Base-by-base conservation (phyloP, 768 basidiomycete genomes). In the Lactarius pseudohatsudake region DNA sequence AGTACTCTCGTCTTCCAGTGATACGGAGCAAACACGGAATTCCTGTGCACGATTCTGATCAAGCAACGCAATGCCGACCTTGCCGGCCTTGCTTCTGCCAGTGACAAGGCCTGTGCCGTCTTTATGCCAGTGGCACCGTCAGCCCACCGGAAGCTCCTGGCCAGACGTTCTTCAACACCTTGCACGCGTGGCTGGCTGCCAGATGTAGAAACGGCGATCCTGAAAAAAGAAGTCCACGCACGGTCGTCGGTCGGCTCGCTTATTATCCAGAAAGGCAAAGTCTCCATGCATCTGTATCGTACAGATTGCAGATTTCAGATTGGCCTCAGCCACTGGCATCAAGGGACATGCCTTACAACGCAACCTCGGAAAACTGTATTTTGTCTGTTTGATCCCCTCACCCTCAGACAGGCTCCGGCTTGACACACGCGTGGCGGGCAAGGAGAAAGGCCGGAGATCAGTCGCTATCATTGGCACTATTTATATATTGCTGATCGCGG, bases 371-470 rank as follows among this genome's bases (percentile, higher is more conserved):
- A 2, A 11, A 26, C 13, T 7, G 50, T 6, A 13, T 2, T 26
- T 15, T 50, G 50, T 26, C 22, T 6, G 13, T 53, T 50, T 53
- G 50, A 26, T 50, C 20, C 11, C 20, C 47, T 50, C 45, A 22
- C 47, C 47, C 13, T 26, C 22, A 15, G 4, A 47, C n/a, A 22
- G n/a, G 22, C 11, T 7, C 50, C 2, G 50, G 26, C 50, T 20
- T 56, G 16, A 56, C 30, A 34, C 10, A 18, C 18, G 18, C 55
- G 18, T 20, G 30, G 30, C 55, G 30, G 30, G 16, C 30, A 56
- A 56, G 55, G 30, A 34, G 55, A 56, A 56, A 34, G 34, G 9
- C 55, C 55, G 55, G 55, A 32, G 30, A 56, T 56, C 50, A 53
- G 13, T 53, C 50, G 26, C 50, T 15, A 53, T 53, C 50, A 26